Percentiles rank a stretch among this genome's conserved stretches.
Evolutionary conservation across 768 basidiomycete species (phyloP).

Genomic region (Lactarius sp.): DNA sequence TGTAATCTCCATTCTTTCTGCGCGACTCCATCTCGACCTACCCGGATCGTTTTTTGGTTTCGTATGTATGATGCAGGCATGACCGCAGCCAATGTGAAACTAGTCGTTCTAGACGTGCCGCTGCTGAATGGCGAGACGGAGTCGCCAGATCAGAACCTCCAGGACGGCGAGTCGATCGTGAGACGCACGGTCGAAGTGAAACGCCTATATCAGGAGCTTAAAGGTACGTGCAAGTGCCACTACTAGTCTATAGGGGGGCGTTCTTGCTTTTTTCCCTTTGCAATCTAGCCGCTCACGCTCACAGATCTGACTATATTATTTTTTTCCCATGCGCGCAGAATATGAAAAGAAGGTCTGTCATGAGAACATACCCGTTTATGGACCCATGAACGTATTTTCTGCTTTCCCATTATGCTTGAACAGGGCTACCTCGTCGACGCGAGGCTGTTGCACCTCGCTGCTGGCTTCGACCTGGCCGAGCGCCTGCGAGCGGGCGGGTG

Average conservation of each 20-base stretch:
- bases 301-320: neutral
- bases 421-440: constrained; percentile 58
- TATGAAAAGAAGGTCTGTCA: constrained; percentile 51
- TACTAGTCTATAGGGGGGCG: too few relatives aligned
- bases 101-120: constrained; percentile 65
- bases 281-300: neutral
- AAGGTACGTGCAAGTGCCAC: constrained; percentile 45
- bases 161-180: constrained; percentile 85
- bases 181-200: constrained; percentile 63
- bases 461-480: constrained; percentile 58
- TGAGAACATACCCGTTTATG: too few relatives aligned
- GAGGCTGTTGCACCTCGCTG: constrained; percentile 67
- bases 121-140: constrained; percentile 65
- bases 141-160: constrained; percentile 68
- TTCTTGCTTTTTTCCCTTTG: too few relatives aligned
- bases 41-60: too few relatives aligned
- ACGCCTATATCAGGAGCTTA: constrained; percentile 56
- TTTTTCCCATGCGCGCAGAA: constrained; percentile 35
- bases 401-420: too few relatives aligned
- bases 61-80: constrained; percentile 52
- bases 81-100: constrained; percentile 91
- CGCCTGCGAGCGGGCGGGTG: constrained; percentile 33
- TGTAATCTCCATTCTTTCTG: constrained; percentile 18
- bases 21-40: neutral
- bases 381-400: neutral